Percentiles rank a stretch among this genome's conserved stretches.
Conservation (phyloP, 495 filamentous ascomycete species). For the Saxophila tyrrhenica region DNA sequence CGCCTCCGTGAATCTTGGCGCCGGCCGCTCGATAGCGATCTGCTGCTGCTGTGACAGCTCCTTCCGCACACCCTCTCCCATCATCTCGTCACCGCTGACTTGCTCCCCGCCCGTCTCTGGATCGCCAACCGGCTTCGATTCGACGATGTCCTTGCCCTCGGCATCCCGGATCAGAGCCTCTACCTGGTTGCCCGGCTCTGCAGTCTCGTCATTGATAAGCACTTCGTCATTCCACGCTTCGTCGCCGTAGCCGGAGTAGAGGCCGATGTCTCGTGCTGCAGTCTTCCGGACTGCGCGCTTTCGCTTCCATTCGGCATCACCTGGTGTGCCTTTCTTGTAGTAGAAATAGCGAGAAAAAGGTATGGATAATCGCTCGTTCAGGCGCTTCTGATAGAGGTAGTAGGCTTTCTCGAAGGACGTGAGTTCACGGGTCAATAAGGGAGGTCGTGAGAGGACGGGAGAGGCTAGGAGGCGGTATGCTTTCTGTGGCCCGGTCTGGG, state of each 20-base stretch:
- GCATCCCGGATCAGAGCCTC: conserved; percentile 65
- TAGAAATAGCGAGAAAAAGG: conserved; percentile 92
- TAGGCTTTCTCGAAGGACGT: conserved; percentile 82
- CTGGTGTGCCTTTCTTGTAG: conserved; percentile 81
- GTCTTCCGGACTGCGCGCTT: conserved; percentile 67
- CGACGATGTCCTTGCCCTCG: conserved; percentile 41
- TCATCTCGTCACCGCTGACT: conserved; percentile 38
- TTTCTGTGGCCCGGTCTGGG: conserved; percentile 11
- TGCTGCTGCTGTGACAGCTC: conserved; percentile 40
- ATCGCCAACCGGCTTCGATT: conserved; percentile 6
- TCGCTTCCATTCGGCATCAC: conserved; percentile 80
- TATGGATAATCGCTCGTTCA: conserved; percentile 83
- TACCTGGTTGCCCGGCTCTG: conserved; percentile 47
- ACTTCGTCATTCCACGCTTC: conserved; percentile 90
- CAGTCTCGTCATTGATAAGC: conserved; percentile 54
- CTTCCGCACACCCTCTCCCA: conserved; percentile 48
- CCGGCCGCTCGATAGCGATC: conserved; percentile 59
- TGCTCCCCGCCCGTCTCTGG: conserved; percentile 21
- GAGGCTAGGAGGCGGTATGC: conserved; percentile 62
- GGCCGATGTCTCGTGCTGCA: conserved; percentile 70
- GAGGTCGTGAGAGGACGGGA: conserved; percentile 78
- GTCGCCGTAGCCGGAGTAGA: conserved; percentile 68
- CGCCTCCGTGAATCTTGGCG: conserved; percentile 63
- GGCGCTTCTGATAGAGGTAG: conserved; percentile 91
- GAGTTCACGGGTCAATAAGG: conserved; percentile 71